These are phyloP conservation scores for Chalara sp. DNA, from an alignment of 2,329 filamentous ascomycete species.

Conservation along the genomic window DNA sequence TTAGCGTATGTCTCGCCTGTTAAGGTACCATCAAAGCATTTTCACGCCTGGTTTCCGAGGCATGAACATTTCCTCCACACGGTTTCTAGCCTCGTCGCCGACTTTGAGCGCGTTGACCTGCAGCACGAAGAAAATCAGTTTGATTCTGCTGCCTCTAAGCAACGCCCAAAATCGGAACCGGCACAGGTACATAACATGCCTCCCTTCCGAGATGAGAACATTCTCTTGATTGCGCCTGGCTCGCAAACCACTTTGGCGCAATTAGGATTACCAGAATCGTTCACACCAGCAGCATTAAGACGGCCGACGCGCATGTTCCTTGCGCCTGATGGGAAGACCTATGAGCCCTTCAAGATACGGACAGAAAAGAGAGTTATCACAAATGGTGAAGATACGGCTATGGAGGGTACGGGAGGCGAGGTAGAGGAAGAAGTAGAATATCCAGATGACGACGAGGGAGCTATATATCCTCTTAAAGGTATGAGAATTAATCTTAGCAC, in stretches of 20 bases:
- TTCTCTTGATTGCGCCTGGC: constrained; percentile 38
- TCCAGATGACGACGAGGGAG: constrained; percentile 77
- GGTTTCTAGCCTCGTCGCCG: no score
- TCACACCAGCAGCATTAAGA: constrained; percentile 82
- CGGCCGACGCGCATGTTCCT: constrained; percentile 92
- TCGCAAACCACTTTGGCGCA: constrained; percentile 28
- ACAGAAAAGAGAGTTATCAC: constrained; percentile 45
- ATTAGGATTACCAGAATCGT: constrained; percentile 28
- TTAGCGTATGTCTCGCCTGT: no score
- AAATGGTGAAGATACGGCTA: constrained; percentile 27
- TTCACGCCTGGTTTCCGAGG: no score
- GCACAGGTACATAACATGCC: constrained; percentile 17
- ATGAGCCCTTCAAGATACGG: constrained; percentile 75
- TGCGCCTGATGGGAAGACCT: constrained; percentile 68
- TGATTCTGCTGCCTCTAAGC: no score
- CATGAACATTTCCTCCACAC: no score
- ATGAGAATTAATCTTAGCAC: constrained; percentile 8
- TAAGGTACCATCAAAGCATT: no score
- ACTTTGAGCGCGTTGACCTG: no score
- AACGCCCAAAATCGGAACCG: no score
- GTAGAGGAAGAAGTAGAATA: constrained; percentile 27
- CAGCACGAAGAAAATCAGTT: no score
- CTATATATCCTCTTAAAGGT: constrained; percentile 76
- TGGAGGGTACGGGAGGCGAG: constrained; percentile 22
- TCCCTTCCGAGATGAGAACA: constrained; percentile 26